Conservation (phyloP, 129 eudicot species). For the Artemisia tridentata region DNA sequence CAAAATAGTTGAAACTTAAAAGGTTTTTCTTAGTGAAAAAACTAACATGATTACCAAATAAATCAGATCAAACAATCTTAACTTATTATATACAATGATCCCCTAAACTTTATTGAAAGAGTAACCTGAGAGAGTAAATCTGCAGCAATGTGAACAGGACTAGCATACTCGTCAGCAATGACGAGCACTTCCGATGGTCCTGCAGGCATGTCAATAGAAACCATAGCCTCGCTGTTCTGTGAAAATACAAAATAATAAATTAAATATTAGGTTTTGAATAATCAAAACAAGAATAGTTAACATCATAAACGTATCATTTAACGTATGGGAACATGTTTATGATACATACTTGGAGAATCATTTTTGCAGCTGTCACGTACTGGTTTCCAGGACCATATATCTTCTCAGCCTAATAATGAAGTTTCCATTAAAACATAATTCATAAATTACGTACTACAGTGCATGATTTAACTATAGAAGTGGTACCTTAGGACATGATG, state of each 20-base stretch:
- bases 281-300: conserved; percentile 6
- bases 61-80: background rate
- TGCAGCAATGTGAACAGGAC: conserved; percentile 89
- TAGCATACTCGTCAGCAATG: conserved; percentile 92
- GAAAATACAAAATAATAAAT: conserved; percentile 7
- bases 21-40: background rate
- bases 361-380: conserved; percentile 98
- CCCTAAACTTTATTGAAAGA: too few species aligned
- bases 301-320: background rate
- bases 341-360: conserved; percentile 86
- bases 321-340: background rate
- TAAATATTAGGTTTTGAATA: background rate
- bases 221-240: conserved; percentile 99
- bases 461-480: background rate
- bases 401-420: conserved; percentile 78
- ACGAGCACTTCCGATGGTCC: conserved; percentile 99
- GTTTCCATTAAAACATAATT: conserved; percentile 8
- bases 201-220: conserved; percentile 99
- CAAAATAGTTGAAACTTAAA: background rate
- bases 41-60: background rate
- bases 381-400: conserved; percentile 99
- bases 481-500: conserved; percentile 93
- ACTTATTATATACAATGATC: too few species aligned
- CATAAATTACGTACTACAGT: background rate
- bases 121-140: conserved; percentile 96